Evolutionary conservation across 352 stramenopile species (phyloP).

Genomic region (Phytophthora multivora): DNA sequence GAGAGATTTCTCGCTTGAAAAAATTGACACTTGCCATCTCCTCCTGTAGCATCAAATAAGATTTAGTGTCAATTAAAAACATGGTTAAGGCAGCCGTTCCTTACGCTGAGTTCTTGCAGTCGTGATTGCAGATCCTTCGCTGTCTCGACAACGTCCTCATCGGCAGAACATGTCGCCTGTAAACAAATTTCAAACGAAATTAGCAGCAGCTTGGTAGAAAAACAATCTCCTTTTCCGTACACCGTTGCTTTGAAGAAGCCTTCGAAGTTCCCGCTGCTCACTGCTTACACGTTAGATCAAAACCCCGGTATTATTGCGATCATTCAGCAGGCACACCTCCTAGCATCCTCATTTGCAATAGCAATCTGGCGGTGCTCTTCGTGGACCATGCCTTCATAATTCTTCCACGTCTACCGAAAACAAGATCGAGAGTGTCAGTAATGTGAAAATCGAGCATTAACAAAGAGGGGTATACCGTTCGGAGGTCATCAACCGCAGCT

Average conservation of each 20-base stretch:
- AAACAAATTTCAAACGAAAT: not conserved
- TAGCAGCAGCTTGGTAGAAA: not conserved
- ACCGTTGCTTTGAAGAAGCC: slow-evolving; percentile 31
- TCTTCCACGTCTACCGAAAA: slow-evolving; percentile 24
- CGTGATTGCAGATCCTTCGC: slow-evolving; percentile 24
- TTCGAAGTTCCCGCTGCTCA: slow-evolving; percentile 31
- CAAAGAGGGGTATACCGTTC: slow-evolving; percentile 18
- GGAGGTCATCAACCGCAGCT: slow-evolving; percentile 25
- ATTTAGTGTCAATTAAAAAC: not conserved
- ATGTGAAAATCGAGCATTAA: not conserved
- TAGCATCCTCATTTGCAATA: slow-evolving; percentile 34
- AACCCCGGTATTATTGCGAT: no score
- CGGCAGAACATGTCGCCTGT: slow-evolving; percentile 37
- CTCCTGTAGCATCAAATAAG: slow-evolving; percentile 12
- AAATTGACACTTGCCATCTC: slow-evolving; percentile 28
- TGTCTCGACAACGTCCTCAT: slow-evolving; percentile 31
- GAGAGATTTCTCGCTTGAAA: slow-evolving; percentile 34
- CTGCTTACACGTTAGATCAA: slow-evolving; percentile 6
- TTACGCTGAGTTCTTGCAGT: slow-evolving; percentile 38
- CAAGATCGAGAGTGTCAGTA: not conserved
- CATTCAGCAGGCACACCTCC: slow-evolving; percentile 14
- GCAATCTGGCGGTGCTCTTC: slow-evolving; percentile 35
- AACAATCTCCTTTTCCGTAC: slow-evolving; percentile 2
- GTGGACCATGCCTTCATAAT: slow-evolving; percentile 32
- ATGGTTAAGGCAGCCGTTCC: not conserved